These are phyloP conservation scores for Glycine tomentella DNA, from an alignment of 306 rosid species.

Conservation along the genomic window DNA sequence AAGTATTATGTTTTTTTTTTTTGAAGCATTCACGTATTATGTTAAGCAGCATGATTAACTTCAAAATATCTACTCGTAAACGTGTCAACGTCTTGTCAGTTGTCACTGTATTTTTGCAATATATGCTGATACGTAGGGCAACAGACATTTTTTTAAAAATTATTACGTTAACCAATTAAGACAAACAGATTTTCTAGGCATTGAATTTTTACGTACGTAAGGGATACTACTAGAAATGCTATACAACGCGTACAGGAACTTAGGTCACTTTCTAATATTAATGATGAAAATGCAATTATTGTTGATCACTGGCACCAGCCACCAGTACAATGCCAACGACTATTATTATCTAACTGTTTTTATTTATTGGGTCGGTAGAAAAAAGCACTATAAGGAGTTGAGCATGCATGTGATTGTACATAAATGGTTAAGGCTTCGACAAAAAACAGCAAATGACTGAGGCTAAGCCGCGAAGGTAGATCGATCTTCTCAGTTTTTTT, in stretches of 20 bases:
- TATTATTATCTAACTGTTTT: background rate
- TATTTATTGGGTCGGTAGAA: constrained; percentile 44
- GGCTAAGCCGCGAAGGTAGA: background rate
- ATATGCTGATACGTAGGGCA: background rate
- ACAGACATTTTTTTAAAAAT: background rate
- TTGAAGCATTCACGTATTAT: background rate
- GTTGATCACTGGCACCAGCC: constrained; percentile 20
- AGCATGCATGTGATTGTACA: constrained; percentile 31
- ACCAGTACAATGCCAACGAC: constrained; percentile 1
- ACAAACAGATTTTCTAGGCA: background rate
- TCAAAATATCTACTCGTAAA: background rate
- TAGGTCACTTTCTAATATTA: background rate
- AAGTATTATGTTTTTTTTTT: background rate
- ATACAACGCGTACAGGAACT: background rate
- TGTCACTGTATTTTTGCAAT: background rate
- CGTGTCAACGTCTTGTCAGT: background rate
- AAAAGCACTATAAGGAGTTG: background rate
- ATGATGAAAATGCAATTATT: constrained; percentile 12
- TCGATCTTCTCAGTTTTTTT: background rate
- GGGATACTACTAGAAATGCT: background rate
- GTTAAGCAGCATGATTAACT: background rate
- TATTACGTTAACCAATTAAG: background rate
- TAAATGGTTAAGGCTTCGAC: constrained; percentile 33
- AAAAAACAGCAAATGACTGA: background rate
- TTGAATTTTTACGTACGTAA: background rate